Evolutionary conservation across 1,284 basidiomycete species (phyloP).

Genomic region (Melanopsichium pennsylvanicum): DNA sequence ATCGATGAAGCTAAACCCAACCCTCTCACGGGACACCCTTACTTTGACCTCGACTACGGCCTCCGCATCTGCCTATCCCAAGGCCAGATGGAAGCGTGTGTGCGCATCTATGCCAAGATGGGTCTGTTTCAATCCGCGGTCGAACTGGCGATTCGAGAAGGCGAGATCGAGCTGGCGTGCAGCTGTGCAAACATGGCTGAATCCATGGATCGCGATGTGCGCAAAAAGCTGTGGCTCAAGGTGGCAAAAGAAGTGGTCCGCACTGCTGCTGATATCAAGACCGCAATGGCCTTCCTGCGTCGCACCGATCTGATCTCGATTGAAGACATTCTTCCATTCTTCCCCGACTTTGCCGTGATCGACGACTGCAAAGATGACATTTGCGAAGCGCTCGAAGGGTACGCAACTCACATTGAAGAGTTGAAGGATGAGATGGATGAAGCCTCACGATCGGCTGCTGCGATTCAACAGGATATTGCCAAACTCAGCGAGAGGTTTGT

Average conservation of each 20-base stretch:
- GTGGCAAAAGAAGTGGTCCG: constrained; percentile 97
- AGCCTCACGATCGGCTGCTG: constrained; percentile 86
- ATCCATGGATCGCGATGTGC: constrained; percentile 67
- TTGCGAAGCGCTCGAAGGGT: constrained; percentile 91
- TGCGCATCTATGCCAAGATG: constrained; percentile 98
- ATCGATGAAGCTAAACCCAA: constrained; percentile 80
- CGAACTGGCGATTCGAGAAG: constrained; percentile 78
- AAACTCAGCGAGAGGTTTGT: constrained; percentile 89
- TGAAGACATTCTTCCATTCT: constrained; percentile 98
- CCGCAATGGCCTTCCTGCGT: constrained; percentile 96
- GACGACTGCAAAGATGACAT: constrained; percentile 99
- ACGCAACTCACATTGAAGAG: constrained; percentile 87
- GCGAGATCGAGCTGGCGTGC: constrained; percentile 69
- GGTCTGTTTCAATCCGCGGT: constrained; percentile 95
- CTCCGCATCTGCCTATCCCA: constrained; percentile 81
- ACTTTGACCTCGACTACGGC: constrained; percentile 97
- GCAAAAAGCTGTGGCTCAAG: constrained; percentile 97
- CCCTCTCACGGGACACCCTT: constrained; percentile 83
- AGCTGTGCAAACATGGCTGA: constrained; percentile 57
- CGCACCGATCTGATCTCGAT: constrained; percentile 94
- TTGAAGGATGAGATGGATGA: constrained; percentile 96
- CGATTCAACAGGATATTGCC: constrained; percentile 89
- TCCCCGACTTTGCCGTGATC: constrained; percentile 99
- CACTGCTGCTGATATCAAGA: constrained; percentile 95
- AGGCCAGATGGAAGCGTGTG: constrained; percentile 85